phyloP scores from a whole-genome alignment of 257 asterid genomes.

The Solanum boliviense region DNA sequence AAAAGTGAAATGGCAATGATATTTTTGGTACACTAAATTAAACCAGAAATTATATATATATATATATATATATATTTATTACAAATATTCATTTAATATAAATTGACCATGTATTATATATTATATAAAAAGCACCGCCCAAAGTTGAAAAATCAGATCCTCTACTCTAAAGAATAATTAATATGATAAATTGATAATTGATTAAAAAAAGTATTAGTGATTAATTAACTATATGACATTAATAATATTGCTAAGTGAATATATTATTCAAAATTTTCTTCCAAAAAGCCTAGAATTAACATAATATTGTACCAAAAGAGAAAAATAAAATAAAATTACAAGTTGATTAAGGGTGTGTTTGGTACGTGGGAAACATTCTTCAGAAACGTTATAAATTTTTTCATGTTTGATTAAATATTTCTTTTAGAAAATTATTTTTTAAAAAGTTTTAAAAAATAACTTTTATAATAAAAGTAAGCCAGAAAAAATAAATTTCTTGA shows the following conservation, averaged over 20 bases:
- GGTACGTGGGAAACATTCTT: background rate
- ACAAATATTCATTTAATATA: background rate
- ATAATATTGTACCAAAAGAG: background rate
- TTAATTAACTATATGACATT: background rate
- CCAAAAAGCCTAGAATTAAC: background rate
- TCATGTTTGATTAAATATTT: background rate
- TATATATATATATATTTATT: background rate
- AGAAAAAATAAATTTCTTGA: accelerated
- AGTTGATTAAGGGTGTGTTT: background rate
- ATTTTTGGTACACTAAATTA: background rate
- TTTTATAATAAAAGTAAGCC: background rate
- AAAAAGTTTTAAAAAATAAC: accelerated
- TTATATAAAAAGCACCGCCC: background rate
- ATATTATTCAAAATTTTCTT: background rate
- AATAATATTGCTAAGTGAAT: background rate
- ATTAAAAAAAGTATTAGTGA: background rate
- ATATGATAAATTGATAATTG: background rate
- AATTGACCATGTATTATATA: background rate
- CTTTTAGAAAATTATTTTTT: too few species aligned
- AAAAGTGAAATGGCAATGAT: background rate
- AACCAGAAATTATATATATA: background rate
- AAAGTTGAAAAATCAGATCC: background rate
- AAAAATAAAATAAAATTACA: background rate
- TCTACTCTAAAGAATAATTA: background rate
- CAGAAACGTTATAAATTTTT: background rate